Evolutionary conservation across 306 rosid genomes (phyloP).

Genomic region (Malus asiatica): DNA sequence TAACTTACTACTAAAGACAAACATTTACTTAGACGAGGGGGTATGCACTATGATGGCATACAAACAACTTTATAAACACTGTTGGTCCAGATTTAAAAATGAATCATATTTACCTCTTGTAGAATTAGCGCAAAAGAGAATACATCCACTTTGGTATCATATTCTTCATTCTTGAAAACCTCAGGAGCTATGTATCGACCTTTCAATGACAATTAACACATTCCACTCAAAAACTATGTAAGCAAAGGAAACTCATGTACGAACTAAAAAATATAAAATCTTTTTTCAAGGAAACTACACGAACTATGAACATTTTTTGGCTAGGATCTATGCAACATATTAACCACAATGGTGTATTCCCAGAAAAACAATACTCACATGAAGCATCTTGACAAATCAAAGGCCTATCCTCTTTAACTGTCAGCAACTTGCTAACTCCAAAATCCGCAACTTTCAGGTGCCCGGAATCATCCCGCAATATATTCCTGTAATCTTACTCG

Average conservation of each 20-base stretch:
- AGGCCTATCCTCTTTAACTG: constrained; percentile 91
- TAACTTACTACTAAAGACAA: neutral
- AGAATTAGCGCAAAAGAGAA: constrained; percentile 86
- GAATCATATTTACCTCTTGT: constrained; percentile 65
- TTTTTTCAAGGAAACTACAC: no score
- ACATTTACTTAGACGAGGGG: neutral
- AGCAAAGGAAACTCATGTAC: no score
- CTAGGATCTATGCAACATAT: constrained; percentile 13
- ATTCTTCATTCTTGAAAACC: constrained; percentile 67
- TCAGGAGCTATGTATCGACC: constrained; percentile 95
- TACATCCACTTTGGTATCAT: constrained; percentile 94
- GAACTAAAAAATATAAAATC: no score
- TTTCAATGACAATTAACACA: constrained; percentile 27
- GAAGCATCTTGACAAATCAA: constrained; percentile 74
- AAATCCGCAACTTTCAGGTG: constrained; percentile 95
- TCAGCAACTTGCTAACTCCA: constrained; percentile 89
- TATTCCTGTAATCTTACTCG: constrained; percentile 70
- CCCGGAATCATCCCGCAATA: constrained; percentile 93
- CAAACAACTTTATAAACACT: neutral
- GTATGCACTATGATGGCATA: neutral
- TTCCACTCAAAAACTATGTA: constrained; percentile 7
- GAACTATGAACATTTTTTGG: neutral
- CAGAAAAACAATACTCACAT: constrained; percentile 52
- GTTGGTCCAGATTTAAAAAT: neutral
- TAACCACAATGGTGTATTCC: constrained; percentile 7